phyloP scores from a whole-genome alignment of 129 eudicot species.

The Saposhnikovia divaricata region DNA sequence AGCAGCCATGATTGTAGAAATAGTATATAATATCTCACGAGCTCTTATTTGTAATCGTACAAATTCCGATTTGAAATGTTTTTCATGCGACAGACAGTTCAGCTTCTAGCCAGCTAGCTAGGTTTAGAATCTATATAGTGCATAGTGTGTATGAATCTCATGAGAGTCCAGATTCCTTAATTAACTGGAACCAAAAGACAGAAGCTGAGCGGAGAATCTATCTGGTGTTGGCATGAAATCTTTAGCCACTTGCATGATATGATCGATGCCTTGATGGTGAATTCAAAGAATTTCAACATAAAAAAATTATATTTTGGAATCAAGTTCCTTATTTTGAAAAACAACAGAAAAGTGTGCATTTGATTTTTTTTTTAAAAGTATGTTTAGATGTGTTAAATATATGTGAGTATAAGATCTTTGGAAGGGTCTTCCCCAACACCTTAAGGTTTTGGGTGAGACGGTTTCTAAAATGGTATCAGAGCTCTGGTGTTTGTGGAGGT shows the following conservation, averaged over 20 bases:
- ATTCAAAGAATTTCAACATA: not conserved
- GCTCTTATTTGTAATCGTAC: not conserved
- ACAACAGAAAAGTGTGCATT: not conserved
- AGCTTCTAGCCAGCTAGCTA: not conserved
- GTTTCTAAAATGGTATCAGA: too few species aligned
- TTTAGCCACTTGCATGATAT: constrained; percentile 1
- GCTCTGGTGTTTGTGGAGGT: too few species aligned
- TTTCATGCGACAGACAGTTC: not conserved
- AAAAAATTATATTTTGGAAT: not conserved
- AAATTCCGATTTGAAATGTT: not conserved
- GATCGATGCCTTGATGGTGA: not conserved
- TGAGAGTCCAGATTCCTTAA: not conserved
- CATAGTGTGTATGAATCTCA: not conserved
- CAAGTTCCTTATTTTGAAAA: not conserved
- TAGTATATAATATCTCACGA: not conserved
- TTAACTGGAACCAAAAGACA: not conserved
- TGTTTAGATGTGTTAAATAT: too few species aligned
- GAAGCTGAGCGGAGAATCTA: not conserved
- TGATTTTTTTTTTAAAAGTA: too few species aligned
- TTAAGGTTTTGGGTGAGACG: too few species aligned
- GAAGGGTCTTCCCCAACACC: too few species aligned
- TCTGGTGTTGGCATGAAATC: not conserved
- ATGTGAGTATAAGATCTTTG: too few species aligned
- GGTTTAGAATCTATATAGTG: not conserved
- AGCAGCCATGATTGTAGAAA: not conserved